phyloP scores from a whole-genome alignment of 176 grass and related monocot genomes.

The Lolium multiflorum region DNA sequence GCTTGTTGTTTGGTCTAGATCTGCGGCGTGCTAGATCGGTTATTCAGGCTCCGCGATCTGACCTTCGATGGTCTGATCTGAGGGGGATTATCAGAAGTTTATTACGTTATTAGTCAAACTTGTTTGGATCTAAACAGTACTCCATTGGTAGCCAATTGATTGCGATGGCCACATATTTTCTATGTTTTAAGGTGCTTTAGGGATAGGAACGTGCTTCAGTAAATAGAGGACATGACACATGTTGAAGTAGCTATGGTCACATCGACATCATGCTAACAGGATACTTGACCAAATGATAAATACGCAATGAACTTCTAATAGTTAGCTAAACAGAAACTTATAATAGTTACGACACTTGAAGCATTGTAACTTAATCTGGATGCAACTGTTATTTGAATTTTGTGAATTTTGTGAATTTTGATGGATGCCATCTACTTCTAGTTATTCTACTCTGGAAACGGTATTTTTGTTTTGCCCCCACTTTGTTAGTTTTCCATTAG shows the following conservation, averaged over 20 bases:
- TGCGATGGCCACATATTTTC: neutral
- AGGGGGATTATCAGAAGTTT: neutral
- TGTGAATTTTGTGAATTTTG: too few relatives aligned
- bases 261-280: neutral
- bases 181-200: neutral
- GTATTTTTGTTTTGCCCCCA: too few relatives aligned
- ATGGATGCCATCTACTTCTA: too few relatives aligned
- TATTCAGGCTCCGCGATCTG: neutral
- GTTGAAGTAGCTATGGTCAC: neutral
- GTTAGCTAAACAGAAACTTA: too few relatives aligned
- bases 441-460: too few relatives aligned
- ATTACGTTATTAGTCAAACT: neutral
- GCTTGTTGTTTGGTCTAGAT: constrained; percentile 5
- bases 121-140: neutral
- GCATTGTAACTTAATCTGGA: too few relatives aligned
- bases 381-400: too few relatives aligned
- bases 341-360: too few relatives aligned
- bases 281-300: too few relatives aligned
- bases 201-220: constrained; percentile 21
- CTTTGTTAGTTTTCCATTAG: too few relatives aligned
- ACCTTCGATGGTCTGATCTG: neutral
- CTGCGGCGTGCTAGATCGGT: constrained; percentile 8
- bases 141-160: neutral
- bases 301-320: too few relatives aligned
- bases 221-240: neutral